A percentile compares a stretch with the other conserved stretches of the same genome.
Conservation (phyloP, 2,329 filamentous ascomycete genomes). For the Nigrospora osmanthi region DNA sequence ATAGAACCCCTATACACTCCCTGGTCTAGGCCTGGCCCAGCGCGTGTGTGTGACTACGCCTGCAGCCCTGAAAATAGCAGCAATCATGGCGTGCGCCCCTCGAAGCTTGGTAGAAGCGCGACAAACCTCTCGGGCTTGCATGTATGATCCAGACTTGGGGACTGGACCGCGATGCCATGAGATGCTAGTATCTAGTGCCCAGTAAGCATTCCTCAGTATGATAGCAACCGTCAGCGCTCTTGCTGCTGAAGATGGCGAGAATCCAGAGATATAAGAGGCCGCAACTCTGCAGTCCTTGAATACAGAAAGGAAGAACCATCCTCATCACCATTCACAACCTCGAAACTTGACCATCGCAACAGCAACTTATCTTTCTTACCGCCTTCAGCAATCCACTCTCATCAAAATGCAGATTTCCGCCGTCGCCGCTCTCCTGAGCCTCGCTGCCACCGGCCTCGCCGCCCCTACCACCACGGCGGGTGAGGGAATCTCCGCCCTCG, state of each 20-base stretch:
- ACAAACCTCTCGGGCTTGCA: background rate
- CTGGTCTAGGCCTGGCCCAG: too few species aligned
- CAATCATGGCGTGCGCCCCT: background rate
- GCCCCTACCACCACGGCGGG: background rate
- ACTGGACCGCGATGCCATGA: background rate
- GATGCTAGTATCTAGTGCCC: background rate
- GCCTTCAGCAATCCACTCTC: background rate
- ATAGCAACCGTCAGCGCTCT: too few species aligned
- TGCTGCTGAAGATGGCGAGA: background rate
- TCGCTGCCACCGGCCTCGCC: conserved; percentile 1
- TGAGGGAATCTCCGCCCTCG: background rate
- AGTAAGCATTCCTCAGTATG: background rate
- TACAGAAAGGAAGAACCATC: background rate
- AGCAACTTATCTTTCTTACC: background rate
- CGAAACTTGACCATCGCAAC: background rate
- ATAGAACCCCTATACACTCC: too few species aligned
- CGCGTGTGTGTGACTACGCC: background rate
- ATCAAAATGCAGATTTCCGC: background rate
- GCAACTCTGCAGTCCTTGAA: background rate
- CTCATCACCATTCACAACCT: background rate
- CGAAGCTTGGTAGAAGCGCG: background rate
- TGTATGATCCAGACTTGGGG: background rate
- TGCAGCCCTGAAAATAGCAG: background rate
- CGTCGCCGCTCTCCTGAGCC: background rate
- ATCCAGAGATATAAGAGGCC: background rate